Conservation (phyloP, 768 basidiomycete species). For the Leccinum sublutescens region DNA sequence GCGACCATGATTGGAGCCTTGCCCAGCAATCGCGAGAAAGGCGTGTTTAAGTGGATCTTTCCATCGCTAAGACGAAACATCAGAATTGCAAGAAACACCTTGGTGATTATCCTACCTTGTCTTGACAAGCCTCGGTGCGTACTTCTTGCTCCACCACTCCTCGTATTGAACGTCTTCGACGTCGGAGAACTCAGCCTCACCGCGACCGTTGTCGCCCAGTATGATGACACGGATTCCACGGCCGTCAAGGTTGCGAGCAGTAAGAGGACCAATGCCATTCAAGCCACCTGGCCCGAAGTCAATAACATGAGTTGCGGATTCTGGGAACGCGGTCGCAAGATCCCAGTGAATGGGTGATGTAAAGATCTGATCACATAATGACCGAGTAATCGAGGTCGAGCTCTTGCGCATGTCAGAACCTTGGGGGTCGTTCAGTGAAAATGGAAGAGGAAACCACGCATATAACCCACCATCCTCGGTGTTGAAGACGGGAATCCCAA, state of each 20-base stretch:
- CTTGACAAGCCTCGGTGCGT: conserved; percentile 79
- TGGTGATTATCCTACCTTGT: conserved; percentile 57
- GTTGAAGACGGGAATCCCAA: conserved; percentile 85
- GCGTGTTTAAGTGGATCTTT: conserved; percentile 87
- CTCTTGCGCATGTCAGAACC: conserved; percentile 80
- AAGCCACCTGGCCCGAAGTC: conserved; percentile 97
- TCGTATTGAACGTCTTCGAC: conserved; percentile 66
- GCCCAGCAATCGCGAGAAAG: conserved; percentile 92
- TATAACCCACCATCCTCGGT: conserved; percentile 80
- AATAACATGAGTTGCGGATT: conserved; percentile 87
- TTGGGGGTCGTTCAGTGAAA: conserved; percentile 32
- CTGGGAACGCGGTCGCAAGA: conserved; percentile 85
- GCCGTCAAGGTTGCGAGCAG: conserved; percentile 88
- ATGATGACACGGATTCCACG: conserved; percentile 90
- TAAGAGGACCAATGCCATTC: conserved; percentile 90
- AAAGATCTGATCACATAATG: conserved; percentile 92
- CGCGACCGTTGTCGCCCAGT: conserved; percentile 87
- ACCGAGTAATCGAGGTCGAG: conserved; percentile 74
- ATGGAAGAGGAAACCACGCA: conserved; percentile 17
- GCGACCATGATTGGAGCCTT: conserved; percentile 99
- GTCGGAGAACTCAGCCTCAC: conserved; percentile 83
- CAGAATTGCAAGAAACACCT: not conserved
- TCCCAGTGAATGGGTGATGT: conserved; percentile 91
- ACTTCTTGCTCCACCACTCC: conserved; percentile 91
- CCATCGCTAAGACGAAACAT: conserved; percentile 63